Evolutionary conservation across 108 stramenopile genomes (phyloP), one percentile per base, ranked within the genome.

Genomic region (Cyclotella cryptica): DNA sequence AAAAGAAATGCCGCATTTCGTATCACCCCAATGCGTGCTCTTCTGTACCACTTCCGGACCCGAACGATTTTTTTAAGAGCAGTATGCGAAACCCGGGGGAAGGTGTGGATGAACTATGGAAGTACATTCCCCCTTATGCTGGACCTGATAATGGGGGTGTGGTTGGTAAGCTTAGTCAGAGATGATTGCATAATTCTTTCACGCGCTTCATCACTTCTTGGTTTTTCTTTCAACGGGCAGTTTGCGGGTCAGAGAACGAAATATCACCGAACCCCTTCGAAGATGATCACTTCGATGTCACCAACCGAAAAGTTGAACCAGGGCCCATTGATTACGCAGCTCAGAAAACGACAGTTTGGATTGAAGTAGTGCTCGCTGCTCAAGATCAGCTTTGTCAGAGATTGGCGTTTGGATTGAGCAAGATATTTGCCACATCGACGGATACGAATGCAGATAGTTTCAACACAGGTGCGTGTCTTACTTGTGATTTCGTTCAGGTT

Each of bases 311-410:
- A 30, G 69, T 81, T 29, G 18, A 70, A 27, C 24, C 52, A 9
- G 47, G 79, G 28, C 63, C 63, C 6, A 77, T 77, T 63, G 54
- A 71, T 52, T 70, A 84, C 27, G 21, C 12, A 29, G 53, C 18
- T 28, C 84, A 84, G 58, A 83, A 72, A 54, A 54, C 27, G 44
- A 69, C 28, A 14, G 79, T 84, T 13, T 87, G 79, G 79, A 46
- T 73, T 27, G 72, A 77, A 24, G 53, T 63, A 63, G 61, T 61
- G 22, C 17, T 74, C 15, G 45, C 8, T 8, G 86, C 86, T 5
- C 22, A 45, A 42, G 86, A 87, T 61, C 86, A 87, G 35, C 72
- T 82, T 15, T 66, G 84, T 28, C 86, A 87, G 68, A 71, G 78
- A 22, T 59, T 87, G 47, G 86, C 81, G 12, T 87, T 80, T 62